These are phyloP conservation scores for Artemisia argyi DNA, from an alignment of 129 eudicot species.

Conservation along the genomic window DNA sequence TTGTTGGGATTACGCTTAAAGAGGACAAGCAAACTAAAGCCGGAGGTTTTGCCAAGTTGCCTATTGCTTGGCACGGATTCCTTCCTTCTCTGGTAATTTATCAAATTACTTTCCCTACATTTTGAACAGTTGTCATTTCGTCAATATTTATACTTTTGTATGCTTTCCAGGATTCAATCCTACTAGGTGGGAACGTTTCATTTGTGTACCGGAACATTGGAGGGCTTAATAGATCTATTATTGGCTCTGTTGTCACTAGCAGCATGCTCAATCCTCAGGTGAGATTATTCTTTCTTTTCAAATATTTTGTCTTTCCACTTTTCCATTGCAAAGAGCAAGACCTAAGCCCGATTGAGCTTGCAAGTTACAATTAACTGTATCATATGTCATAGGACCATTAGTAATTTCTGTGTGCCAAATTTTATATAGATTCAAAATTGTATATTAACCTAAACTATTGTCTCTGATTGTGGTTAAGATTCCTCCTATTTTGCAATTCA, in stretches of 20 bases:
- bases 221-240: constrained; percentile 81
- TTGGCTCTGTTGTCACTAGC: constrained; percentile 86
- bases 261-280: constrained; percentile 97
- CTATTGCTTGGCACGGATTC: constrained; percentile 76
- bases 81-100: constrained; percentile 73
- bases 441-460: background rate
- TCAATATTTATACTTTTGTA: constrained; percentile 6
- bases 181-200: constrained; percentile 86
- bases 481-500: background rate
- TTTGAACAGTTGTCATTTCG: background rate
- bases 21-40: constrained; percentile 82
- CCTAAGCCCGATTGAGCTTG: background rate
- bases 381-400: background rate
- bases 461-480: background rate
- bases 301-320: background rate
- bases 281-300: constrained; percentile 11
- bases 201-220: constrained; percentile 81
- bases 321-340: no score
- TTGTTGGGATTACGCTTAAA: constrained; percentile 84
- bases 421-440: background rate
- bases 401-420: background rate
- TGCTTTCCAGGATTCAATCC: constrained; percentile 80
- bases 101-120: background rate
- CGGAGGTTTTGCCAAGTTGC: constrained; percentile 44
- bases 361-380: background rate